phyloP scores from a whole-genome alignment of 129 eudicot genomes.

The Tagetes patula region DNA sequence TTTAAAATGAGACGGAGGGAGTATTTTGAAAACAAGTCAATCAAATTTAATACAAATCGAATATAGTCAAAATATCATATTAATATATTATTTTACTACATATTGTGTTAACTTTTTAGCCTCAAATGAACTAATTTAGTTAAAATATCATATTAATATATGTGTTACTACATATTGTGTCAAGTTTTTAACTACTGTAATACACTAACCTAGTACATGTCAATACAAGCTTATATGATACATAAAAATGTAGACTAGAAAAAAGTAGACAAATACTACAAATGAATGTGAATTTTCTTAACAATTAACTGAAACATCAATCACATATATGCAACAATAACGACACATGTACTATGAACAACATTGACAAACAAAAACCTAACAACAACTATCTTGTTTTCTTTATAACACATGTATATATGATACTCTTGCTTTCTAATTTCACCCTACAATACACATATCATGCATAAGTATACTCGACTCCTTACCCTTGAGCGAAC shows the following conservation, averaged over 20 bases:
- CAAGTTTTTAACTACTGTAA: no score
- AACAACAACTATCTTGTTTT: neutral
- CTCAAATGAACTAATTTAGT: no score
- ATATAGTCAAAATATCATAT: no score
- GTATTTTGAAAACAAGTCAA: no score
- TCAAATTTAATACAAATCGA: no score
- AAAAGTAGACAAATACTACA: neutral
- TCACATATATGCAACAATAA: neutral
- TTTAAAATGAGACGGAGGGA: no score
- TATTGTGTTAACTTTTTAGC: no score
- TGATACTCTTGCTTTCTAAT: neutral
- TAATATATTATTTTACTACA: no score
- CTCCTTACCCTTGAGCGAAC: neutral
- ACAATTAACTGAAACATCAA: neutral
- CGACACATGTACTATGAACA: neutral
- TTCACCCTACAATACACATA: neutral
- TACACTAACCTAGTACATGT: no score
- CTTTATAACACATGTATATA: neutral
- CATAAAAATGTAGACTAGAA: neutral
- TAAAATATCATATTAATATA: no score
- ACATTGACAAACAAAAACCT: neutral
- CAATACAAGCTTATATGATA: neutral
- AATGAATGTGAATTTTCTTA: slow-evolving; percentile 6
- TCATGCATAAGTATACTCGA: neutral
- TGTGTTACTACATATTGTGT: no score